phyloP scores from a whole-genome alignment of 2,329 filamentous ascomycete genomes.

The Bertia moriformis region DNA sequence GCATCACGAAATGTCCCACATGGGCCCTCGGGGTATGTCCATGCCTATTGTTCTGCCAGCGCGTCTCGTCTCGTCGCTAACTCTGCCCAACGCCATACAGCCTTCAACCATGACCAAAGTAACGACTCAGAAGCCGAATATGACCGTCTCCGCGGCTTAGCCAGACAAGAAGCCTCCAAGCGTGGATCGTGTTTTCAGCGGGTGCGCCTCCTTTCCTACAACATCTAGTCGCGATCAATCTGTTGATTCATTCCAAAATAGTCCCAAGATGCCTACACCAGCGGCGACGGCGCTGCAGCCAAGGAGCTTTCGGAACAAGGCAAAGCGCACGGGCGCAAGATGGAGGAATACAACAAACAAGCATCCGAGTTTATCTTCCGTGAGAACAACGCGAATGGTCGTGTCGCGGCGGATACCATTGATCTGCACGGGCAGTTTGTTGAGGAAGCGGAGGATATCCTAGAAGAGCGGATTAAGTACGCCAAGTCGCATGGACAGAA shows the following conservation, averaged over 20 bases:
- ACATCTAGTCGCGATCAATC: slow-evolving; percentile 1
- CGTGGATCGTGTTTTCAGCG: slow-evolving; percentile 63
- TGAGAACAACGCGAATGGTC: slow-evolving; percentile 71
- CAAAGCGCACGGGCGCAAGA: slow-evolving; percentile 68
- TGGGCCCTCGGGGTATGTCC: slow-evolving; percentile 19
- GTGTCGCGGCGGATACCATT: slow-evolving; percentile 68
- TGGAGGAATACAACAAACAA: slow-evolving; percentile 80
- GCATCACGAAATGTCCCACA: slow-evolving; percentile 24
- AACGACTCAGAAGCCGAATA: slow-evolving; percentile 70
- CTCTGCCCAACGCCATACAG: slow-evolving; percentile 23
- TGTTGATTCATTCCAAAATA: no score
- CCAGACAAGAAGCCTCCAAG: slow-evolving; percentile 66
- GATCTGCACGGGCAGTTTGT: slow-evolving; percentile 92
- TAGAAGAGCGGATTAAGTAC: slow-evolving; percentile 71
- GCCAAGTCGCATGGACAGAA: slow-evolving; percentile 60
- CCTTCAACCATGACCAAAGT: slow-evolving; percentile 60
- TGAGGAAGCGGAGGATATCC: slow-evolving; percentile 82
- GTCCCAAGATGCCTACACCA: slow-evolving; percentile 68
- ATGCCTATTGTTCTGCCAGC: not conserved
- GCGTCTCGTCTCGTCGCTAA: not conserved
- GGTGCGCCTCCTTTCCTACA: slow-evolving; percentile 25
- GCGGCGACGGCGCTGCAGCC: slow-evolving; percentile 69
- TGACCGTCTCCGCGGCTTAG: slow-evolving; percentile 73
- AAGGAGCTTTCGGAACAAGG: slow-evolving; percentile 74
- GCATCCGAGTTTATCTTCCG: slow-evolving; percentile 90